These are phyloP conservation scores for Rhodofomes roseus DNA, from an alignment of 1,284 basidiomycete genomes.

Conservation along the genomic window DNA sequence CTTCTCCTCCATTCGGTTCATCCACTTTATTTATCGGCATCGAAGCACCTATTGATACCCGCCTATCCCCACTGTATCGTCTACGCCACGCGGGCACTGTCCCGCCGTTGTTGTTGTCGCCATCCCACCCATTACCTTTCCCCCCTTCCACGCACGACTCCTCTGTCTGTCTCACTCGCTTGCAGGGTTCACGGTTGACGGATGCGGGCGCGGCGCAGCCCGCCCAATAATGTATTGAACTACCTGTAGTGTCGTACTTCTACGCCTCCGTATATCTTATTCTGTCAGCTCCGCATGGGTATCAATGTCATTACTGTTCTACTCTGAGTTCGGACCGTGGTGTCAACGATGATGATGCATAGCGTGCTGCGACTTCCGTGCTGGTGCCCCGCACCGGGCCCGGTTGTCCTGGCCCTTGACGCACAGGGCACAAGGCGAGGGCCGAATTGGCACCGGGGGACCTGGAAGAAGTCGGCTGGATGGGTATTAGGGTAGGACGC, in stretches of 20 bases:
- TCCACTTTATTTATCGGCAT: conserved; percentile 11
- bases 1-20: neutral
- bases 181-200: neutral
- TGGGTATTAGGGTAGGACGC: neutral
- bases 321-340: conserved; percentile 1
- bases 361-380: too few relatives aligned
- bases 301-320: neutral
- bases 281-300: neutral
- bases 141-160: neutral
- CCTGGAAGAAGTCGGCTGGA: too few relatives aligned
- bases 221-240: conserved; percentile 1
- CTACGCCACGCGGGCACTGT: conserved; percentile 10
- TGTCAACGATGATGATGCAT: too few relatives aligned
- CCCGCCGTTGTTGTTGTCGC: neutral
- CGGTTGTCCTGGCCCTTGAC: neutral
- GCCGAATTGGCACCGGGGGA: neutral
- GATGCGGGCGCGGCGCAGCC: neutral
- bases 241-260: conserved; percentile 6
- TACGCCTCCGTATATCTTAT: neutral
- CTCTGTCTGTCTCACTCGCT: neutral
- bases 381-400: neutral
- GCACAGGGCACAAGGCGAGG: neutral
- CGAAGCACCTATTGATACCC: conserved; percentile 16
- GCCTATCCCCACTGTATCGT: conserved; percentile 21
- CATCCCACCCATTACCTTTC: neutral